phyloP scores from a whole-genome alignment of 2,329 filamentous ascomycete genomes.

The Sarocladium oryzae region DNA sequence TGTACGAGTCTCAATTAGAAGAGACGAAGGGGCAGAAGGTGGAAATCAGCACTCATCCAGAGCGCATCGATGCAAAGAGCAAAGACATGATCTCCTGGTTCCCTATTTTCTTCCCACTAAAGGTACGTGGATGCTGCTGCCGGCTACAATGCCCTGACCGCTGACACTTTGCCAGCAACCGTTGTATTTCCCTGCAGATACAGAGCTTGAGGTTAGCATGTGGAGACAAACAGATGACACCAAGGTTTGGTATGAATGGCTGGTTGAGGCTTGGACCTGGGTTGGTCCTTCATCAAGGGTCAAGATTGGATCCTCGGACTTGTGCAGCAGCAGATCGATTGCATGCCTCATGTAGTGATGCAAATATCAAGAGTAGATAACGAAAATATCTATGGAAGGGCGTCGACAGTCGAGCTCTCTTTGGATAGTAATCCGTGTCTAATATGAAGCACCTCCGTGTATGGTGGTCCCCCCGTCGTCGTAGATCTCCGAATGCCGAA shows the following conservation, averaged over 20 bases:
- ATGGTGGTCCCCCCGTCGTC: too few relatives aligned
- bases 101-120: constrained; percentile 94
- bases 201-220: constrained; percentile 86
- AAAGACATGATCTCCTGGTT: constrained; percentile 99
- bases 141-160: background rate
- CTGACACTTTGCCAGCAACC: constrained; percentile 55
- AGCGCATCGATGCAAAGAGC: constrained; percentile 87
- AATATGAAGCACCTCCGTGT: background rate
- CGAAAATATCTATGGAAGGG: background rate
- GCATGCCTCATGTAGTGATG: constrained; percentile 60
- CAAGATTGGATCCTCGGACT: constrained; percentile 58
- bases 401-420: background rate
- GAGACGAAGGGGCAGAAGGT: constrained; percentile 45
- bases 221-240: constrained; percentile 93
- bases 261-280: constrained; percentile 76
- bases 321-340: constrained; percentile 63
- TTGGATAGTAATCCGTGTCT: background rate
- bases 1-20: constrained; percentile 57
- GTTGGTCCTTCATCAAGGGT: constrained; percentile 53
- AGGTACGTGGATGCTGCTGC: constrained; percentile 48
- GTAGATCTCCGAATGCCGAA: constrained; percentile 6
- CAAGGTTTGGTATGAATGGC: constrained; percentile 98
- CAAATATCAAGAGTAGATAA: background rate
- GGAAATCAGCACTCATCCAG: constrained; percentile 87
- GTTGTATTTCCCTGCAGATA: constrained; percentile 75